Evolutionary conservation across 805 yeast genomes (phyloP), one percentile per base, ranked within the genome.

Genomic region (Hanseniaspora valbyensis): DNA sequence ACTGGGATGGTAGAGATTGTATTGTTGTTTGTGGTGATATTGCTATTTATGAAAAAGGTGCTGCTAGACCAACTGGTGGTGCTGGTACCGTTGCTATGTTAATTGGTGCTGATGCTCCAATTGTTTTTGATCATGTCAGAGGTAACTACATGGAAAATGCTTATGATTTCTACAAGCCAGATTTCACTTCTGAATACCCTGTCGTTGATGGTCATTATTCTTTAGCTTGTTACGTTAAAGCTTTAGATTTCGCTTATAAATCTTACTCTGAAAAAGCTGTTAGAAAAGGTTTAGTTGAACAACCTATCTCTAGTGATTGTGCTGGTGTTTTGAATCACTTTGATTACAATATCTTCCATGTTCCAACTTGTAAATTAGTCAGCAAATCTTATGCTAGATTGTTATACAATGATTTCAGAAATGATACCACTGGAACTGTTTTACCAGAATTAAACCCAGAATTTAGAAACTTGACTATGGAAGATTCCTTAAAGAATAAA

Each of bases 61-160:
- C 95, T 34, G 98, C 98, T 52, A 83, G 98, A 76, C 98, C 98
- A 64, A 92, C 98, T 49, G 98, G 98, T 68, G 98, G 98, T 73
- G 96, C 95, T 50, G 98, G 98, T 66, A 76, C 94, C 43, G 94
- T 90, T 54, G 98, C 98, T 40, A 61, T 92, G 64, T 78, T 84
- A 66, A 85, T 92, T 61, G 98, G 98, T 46, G 95, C 97, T 49
- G 95, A 92, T 65, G 96, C 98, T 37, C 98, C 98, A 57, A 76
- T 92, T 58, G 96, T 86, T 37, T 81, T 92, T 60, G 97, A 92
- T 60, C 70, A 82, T 41, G 77, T 79, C 54, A 86, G 92, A 71
- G 97, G 97, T 56, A 77, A 95, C 21, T 85, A 73, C 75, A 85
- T 92, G 95, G 90, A 86, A 69, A 95, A 92, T 66, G 96, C 92